Percentiles rank a stretch among this genome's conserved stretches.
These are phyloP conservation scores for Emydomyces testavorans DNA, from an alignment of 2,329 filamentous ascomycete species.

Conservation along the genomic window DNA sequence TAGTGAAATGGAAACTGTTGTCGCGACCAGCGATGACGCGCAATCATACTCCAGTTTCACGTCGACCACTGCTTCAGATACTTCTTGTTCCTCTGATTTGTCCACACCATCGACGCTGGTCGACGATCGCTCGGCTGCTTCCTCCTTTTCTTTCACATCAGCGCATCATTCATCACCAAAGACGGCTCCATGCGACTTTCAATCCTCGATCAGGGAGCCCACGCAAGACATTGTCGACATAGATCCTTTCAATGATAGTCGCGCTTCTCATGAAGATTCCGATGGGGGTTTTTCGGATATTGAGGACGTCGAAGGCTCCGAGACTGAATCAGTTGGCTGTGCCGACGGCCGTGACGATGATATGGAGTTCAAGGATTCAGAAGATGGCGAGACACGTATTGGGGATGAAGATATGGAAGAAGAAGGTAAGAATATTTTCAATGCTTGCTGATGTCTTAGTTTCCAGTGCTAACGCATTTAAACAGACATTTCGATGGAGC, in stretches of 20 bases:
- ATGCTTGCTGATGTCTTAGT: neutral
- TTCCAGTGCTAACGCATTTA: neutral
- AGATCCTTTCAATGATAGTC: slow-evolving; percentile 3
- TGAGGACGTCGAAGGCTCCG: slow-evolving; percentile 6
- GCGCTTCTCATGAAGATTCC: slow-evolving; percentile 2
- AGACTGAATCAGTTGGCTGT: slow-evolving; percentile 7
- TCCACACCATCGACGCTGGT: slow-evolving; percentile 9
- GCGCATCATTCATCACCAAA: neutral
- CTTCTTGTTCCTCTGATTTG: neutral
- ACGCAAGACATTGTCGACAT: slow-evolving; percentile 2
- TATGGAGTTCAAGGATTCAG: slow-evolving; percentile 10
- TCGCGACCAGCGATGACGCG: neutral
- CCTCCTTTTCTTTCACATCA: slow-evolving; percentile 2
- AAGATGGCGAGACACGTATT: slow-evolving; percentile 8
- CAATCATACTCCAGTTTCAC: slow-evolving; percentile 8
- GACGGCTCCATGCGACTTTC: slow-evolving; percentile 1
- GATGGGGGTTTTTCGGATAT: slow-evolving; percentile 9
- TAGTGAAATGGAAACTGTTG: neutral
- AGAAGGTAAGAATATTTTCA: neutral
- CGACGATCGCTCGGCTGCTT: neutral
- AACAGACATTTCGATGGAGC: slow-evolving; percentile 2
- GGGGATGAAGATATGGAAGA: slow-evolving; percentile 6
- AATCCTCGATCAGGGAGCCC: neutral
- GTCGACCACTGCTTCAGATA: neutral
- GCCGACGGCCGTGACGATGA: slow-evolving; percentile 10